Conservation (phyloP, 805 yeast genomes). For the Candida schatavii region DNA sequence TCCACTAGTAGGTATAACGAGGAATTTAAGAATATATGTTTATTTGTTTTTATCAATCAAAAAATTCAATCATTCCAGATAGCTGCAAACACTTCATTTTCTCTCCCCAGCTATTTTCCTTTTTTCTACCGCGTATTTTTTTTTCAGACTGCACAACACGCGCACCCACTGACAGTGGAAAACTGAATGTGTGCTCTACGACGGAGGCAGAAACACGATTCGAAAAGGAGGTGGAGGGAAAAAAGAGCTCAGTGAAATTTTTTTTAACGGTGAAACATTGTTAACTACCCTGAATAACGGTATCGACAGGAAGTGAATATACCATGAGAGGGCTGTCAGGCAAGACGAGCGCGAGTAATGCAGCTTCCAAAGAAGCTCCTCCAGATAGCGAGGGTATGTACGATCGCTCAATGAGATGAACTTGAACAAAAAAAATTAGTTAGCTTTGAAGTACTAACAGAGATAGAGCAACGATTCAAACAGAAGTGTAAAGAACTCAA, state of each 20-base stretch:
- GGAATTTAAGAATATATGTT: not conserved
- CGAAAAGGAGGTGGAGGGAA: not conserved
- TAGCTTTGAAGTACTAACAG: constrained; percentile 3
- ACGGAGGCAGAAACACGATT: too few relatives aligned
- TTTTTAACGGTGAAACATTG: not conserved
- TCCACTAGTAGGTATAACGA: not conserved
- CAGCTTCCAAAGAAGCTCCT: constrained; percentile 21
- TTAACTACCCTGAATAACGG: not conserved
- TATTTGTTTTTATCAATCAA: not conserved
- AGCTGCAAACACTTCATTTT: too few relatives aligned
- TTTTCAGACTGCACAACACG: too few relatives aligned
- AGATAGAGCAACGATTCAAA: constrained; percentile 41
- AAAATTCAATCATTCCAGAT: too few relatives aligned
- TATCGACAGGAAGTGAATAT: too few relatives aligned
- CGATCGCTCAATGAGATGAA: too few relatives aligned
- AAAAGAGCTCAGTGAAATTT: not conserved
- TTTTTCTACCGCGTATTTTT: too few relatives aligned
- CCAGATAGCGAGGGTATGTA: constrained; percentile 43
- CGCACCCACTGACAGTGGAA: too few relatives aligned
- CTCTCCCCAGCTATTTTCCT: too few relatives aligned
- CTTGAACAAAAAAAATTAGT: too few relatives aligned
- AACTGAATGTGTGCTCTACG: too few relatives aligned
- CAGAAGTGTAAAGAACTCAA: constrained; percentile 72
- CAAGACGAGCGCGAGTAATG: not conserved
- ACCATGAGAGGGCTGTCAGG: constrained; percentile 3